These are phyloP conservation scores for Melampsora americana DNA, from an alignment of 1,284 basidiomycete species.

Conservation along the genomic window DNA sequence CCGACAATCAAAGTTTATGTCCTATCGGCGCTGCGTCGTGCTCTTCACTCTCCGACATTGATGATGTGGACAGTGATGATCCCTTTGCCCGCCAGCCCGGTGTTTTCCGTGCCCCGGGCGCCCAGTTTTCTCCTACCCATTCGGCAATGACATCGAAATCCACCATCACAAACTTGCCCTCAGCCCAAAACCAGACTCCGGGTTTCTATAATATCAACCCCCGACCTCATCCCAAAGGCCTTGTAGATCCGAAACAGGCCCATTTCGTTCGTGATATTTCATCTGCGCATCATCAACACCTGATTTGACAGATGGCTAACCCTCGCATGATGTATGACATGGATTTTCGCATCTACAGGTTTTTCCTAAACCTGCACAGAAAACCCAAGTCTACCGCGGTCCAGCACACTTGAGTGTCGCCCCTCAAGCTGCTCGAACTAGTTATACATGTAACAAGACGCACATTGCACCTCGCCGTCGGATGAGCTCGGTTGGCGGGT, in stretches of 20 bases:
- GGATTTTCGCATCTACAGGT: not conserved
- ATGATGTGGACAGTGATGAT: constrained; percentile 27
- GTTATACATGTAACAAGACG: not conserved
- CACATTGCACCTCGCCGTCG: not conserved
- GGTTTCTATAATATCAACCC: not conserved
- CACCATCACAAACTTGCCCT: not conserved
- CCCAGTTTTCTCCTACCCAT: not conserved
- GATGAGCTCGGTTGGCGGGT: not conserved
- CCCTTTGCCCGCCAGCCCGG: constrained; percentile 33
- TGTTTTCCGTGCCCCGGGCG: not conserved
- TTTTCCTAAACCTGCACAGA: not conserved
- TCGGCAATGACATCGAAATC: not conserved
- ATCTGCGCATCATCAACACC: not conserved
- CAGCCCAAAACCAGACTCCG: not conserved
- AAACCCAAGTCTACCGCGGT: not conserved
- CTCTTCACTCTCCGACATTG: constrained; percentile 10
- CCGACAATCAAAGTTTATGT: not conserved
- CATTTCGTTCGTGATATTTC: not conserved
- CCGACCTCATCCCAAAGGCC: not conserved
- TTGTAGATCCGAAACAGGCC: not conserved
- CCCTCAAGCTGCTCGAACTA: not conserved
- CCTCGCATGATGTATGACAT: not conserved
- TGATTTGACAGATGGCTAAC: not conserved
- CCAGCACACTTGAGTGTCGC: not conserved
- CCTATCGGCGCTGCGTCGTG: constrained; percentile 7